phyloP scores from a whole-genome alignment of 116 monocot genomes.

The Dioscorea cayenensis region DNA sequence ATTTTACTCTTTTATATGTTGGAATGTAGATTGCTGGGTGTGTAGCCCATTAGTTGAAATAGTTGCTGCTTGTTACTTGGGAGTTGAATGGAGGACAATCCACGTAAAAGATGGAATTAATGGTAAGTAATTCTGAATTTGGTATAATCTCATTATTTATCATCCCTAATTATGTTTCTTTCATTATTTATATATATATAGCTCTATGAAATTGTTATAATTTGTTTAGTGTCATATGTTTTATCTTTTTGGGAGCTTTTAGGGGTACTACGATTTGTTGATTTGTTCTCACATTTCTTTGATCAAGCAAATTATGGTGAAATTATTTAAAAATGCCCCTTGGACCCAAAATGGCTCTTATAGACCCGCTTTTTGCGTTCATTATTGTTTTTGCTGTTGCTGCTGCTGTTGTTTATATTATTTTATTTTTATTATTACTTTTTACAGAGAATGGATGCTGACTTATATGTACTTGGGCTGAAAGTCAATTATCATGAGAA shows the following conservation, averaged over 20 bases:
- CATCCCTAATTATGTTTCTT: neutral
- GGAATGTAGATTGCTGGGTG: no score
- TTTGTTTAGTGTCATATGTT: neutral
- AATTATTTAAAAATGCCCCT: neutral
- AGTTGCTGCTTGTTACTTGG: no score
- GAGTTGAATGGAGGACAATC: neutral
- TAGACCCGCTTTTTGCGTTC: neutral
- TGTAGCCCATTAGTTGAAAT: no score
- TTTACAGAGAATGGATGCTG: constrained; percentile 48
- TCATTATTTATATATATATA: neutral
- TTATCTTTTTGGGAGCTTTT: neutral
- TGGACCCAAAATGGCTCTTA: neutral
- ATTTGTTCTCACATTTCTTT: neutral
- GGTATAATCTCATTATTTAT: neutral
- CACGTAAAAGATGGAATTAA: neutral
- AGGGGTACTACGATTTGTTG: neutral
- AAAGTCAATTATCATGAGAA: constrained; percentile 76
- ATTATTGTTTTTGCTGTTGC: neutral
- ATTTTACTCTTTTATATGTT: no score
- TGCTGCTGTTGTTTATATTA: no score
- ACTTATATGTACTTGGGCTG: constrained; percentile 51
- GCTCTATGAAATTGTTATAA: neutral
- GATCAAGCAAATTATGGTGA: neutral
- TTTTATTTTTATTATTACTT: neutral
- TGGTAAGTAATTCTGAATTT: neutral